A percentile compares a stretch with the other conserved stretches of the same genome.
Evolutionary conservation across 805 yeast species (phyloP).

Genomic region (Monosporozyma yasuniensis): DNA sequence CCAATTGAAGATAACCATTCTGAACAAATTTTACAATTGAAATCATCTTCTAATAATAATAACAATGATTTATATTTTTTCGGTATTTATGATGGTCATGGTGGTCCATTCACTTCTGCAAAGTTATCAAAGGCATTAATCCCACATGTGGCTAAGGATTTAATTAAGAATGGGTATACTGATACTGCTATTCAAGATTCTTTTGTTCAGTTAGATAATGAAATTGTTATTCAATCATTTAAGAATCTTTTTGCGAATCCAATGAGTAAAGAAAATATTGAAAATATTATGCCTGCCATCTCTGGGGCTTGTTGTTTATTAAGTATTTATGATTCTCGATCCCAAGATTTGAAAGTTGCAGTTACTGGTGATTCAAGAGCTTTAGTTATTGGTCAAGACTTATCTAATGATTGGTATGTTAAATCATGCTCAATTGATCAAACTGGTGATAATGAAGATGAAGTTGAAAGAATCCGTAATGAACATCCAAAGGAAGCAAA

Average conservation of each 20-base stretch:
- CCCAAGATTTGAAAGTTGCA: conserved; percentile 72
- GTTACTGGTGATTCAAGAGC: conserved; percentile 97
- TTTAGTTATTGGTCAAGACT: conserved; percentile 51
- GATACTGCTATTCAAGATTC: conserved; percentile 49
- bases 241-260: conserved; percentile 61
- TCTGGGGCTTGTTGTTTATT: conserved; percentile 92
- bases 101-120: conserved; percentile 91
- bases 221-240: conserved; percentile 69
- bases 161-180: conserved; percentile 30
- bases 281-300: conserved; percentile 79
- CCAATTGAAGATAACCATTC: conserved; percentile 93
- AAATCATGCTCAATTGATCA: conserved; percentile 82
- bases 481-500: conserved; percentile 92
- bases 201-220: conserved; percentile 75
- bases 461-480: conserved; percentile 67
- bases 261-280: conserved; percentile 41
- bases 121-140: conserved; percentile 74
- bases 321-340: conserved; percentile 73
- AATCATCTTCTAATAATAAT: conserved; percentile 36
- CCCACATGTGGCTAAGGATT: conserved; percentile 62
- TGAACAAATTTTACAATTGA: conserved; percentile 54
- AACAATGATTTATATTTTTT: conserved; percentile 77
- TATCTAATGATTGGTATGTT: conserved; percentile 71
- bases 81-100: conserved; percentile 95
- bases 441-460: conserved; percentile 85